Evolutionary conservation across 2,329 filamentous ascomycete species (phyloP).

Genomic region (Penicillium freii): DNA sequence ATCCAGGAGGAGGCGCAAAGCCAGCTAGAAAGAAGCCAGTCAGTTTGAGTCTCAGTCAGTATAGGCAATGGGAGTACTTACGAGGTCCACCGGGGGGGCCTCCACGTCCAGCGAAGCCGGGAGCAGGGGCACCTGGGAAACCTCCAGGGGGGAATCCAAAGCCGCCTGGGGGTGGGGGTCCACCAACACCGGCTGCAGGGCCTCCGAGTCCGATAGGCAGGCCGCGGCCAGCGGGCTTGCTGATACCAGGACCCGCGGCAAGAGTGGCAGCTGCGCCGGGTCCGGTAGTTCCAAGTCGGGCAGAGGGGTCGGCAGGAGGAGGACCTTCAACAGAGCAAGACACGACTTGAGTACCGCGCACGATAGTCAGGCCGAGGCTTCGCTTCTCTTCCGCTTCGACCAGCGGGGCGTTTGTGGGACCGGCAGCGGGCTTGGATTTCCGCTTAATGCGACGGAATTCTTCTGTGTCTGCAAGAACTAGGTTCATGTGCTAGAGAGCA

Average conservation of each 20-base stretch:
- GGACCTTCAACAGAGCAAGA: slow-evolving; percentile 94
- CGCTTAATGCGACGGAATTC: slow-evolving; percentile 91
- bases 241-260: slow-evolving; percentile 81
- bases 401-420: slow-evolving; percentile 60
- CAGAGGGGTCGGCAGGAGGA: slow-evolving; percentile 87
- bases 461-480: slow-evolving; percentile 97
- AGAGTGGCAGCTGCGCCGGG: slow-evolving; percentile 67
- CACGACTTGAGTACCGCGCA: slow-evolving; percentile 91
- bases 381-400: slow-evolving; percentile 95
- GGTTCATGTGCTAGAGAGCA: slow-evolving; percentile 83
- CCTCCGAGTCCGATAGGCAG: slow-evolving; percentile 79
- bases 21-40: slow-evolving; percentile 37
- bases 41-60: slow-evolving; percentile 18
- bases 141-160: slow-evolving; percentile 54
- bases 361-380: slow-evolving; percentile 90
- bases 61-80: slow-evolving; percentile 41
- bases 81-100: slow-evolving; percentile 51
- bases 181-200: slow-evolving; percentile 83
- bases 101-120: slow-evolving; percentile 52
- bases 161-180: slow-evolving; percentile 64
- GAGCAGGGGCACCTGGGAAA: slow-evolving; percentile 53
- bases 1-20: slow-evolving; percentile 50
- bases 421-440: slow-evolving; percentile 67
- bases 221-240: slow-evolving; percentile 86
- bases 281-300: slow-evolving; percentile 76